These are phyloP conservation scores for Mrakia gelida DNA, from an alignment of 768 basidiomycete species.

Conservation along the genomic window DNA sequence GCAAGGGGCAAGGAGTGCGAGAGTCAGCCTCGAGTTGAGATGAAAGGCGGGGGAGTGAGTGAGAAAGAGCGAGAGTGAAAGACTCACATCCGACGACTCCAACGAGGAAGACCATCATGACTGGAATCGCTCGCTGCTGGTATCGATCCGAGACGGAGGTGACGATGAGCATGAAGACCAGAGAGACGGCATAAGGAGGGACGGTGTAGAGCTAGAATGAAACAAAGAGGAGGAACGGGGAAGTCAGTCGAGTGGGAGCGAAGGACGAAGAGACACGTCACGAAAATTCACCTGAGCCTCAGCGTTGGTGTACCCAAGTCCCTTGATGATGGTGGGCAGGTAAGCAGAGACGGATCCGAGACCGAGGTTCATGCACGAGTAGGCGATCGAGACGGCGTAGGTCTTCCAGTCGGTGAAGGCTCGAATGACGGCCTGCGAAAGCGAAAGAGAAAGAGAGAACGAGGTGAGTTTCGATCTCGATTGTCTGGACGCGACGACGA, in stretches of 20 bases:
- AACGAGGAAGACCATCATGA: conserved; percentile 32
- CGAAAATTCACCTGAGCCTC: conserved; percentile 21
- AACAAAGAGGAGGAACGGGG: background rate
- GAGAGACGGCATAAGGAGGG: conserved; percentile 46
- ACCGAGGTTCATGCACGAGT: conserved; percentile 44
- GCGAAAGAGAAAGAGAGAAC: background rate
- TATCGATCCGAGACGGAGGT: conserved; percentile 31
- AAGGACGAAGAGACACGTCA: background rate
- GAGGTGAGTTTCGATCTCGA: background rate
- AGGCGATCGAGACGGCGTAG: conserved; percentile 40
- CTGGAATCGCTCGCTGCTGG: conserved; percentile 35
- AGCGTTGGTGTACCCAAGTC: conserved; percentile 40
- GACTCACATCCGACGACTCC: background rate
- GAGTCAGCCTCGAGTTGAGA: background rate
- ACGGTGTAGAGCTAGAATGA: conserved; percentile 42
- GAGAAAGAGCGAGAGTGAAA: background rate
- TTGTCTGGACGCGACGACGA: background rate
- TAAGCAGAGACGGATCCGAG: conserved; percentile 40
- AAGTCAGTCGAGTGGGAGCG: too few species aligned
- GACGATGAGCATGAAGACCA: conserved; percentile 43
- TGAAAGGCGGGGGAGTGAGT: background rate
- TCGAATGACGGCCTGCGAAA: conserved; percentile 38
- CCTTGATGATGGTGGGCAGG: conserved; percentile 48
- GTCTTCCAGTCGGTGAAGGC: conserved; percentile 46
- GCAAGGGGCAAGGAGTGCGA: conserved; percentile 32